These are phyloP conservation scores for Prunella vulgaris DNA, from an alignment of 257 asterid species.

Conservation along the genomic window DNA sequence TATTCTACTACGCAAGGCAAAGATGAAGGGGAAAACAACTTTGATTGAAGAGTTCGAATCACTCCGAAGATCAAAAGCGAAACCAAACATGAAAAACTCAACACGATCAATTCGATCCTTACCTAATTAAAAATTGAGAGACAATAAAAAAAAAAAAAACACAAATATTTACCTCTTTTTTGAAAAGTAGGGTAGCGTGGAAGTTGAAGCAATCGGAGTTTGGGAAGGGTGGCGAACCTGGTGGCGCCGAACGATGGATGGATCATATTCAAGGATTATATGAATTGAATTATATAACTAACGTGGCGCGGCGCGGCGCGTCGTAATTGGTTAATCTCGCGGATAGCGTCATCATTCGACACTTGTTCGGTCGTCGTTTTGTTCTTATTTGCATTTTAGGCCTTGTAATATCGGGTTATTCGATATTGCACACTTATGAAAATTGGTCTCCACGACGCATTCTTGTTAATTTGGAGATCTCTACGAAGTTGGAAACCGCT, in stretches of 20 bases:
- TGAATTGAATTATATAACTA: not conserved
- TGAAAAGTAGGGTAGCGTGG: not conserved
- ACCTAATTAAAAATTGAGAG: not conserved
- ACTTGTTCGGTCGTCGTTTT: conserved; percentile 4
- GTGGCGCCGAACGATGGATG: not conserved
- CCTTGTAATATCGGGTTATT: not conserved
- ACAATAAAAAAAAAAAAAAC: not conserved
- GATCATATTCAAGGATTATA: not conserved
- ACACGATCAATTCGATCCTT: not conserved
- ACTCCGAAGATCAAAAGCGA: not conserved
- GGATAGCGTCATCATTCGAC: not conserved
- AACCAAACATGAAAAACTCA: not conserved
- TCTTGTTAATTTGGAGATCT: no score
- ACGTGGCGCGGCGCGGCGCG: not conserved
- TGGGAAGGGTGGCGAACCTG: not conserved
- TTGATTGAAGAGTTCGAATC: not conserved
- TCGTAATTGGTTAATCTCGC: not conserved
- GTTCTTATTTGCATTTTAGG: not conserved
- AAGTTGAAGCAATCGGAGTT: not conserved
- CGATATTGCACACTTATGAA: no score
- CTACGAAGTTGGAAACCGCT: no score
- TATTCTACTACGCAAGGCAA: not conserved
- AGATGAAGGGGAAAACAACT: not conserved
- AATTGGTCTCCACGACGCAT: no score
- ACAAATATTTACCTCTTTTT: not conserved